These are phyloP conservation scores for Penicillium paxilli DNA, from an alignment of 495 filamentous ascomycete genomes.

Conservation along the genomic window DNA sequence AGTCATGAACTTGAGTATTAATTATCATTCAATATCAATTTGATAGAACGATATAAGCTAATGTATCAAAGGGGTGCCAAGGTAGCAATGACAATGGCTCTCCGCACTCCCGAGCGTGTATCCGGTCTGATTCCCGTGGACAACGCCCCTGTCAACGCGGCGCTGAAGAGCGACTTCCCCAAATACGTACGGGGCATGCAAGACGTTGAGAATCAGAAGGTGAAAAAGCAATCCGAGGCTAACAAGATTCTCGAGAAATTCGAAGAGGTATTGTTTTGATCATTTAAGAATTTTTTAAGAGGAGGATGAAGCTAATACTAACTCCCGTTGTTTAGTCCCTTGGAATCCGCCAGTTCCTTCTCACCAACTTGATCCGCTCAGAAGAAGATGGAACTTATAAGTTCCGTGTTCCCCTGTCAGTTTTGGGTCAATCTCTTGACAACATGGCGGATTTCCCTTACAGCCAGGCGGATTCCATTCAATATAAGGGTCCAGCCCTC, in stretches of 20 bases:
- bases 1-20: conserved; percentile 12
- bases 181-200: conserved; percentile 86
- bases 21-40: background rate
- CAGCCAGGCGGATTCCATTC: conserved; percentile 47
- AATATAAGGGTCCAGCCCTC: conserved; percentile 75
- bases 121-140: conserved; percentile 79
- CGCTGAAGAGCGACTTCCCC: conserved; percentile 69
- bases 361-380: conserved; percentile 78
- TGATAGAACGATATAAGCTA: background rate
- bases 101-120: conserved; percentile 64
- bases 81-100: conserved; percentile 84
- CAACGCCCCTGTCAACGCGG: conserved; percentile 85
- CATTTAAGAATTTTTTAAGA: too few relatives aligned
- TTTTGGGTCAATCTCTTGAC: conserved; percentile 55
- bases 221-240: conserved; percentile 72
- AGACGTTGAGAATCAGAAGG: conserved; percentile 60
- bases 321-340: conserved; percentile 54
- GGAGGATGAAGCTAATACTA: too few relatives aligned
- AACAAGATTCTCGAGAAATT: conserved; percentile 76
- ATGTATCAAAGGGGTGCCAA: conserved; percentile 75
- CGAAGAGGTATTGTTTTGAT: conserved; percentile 55
- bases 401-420: conserved; percentile 62
- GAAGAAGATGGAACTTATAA: conserved; percentile 40
- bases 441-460: conserved; percentile 84
- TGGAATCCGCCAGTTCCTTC: conserved; percentile 83